Base-by-base conservation (phyloP, 805 yeast species). In the Scheffersomyces amazonensis region DNA sequence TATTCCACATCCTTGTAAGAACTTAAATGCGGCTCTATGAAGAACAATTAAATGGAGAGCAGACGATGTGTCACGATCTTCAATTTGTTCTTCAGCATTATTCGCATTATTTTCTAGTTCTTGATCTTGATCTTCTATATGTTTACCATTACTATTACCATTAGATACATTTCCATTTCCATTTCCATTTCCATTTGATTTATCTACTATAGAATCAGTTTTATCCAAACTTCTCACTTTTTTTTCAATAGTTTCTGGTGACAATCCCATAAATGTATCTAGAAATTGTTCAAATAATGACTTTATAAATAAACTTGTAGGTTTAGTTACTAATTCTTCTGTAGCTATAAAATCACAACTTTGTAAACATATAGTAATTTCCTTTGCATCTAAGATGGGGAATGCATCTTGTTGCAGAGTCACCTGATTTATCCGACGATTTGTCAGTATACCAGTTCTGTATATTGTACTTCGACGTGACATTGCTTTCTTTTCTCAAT, bases 1-100 rank as follows among this genome's bases (percentile, higher is more conserved):
- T 2, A 89, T 76, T 0, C 96, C 96, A 53, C 91, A 81, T 41
- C 75, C 81, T 32, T 72, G 71, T 46, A 87, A 69, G 56, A 87
- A 84, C 51, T 71, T 73, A 54, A 70, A 73, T 47, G 85, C 73
- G 5, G 78, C 76, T 36, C 80, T 62, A 42, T 81, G 85, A 18
- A 83, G 60, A 2, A 78, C 77, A 15, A 84, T 62, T 10, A 80
- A 59, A 39, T 66, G 64, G 49, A 81, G 54, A 5, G 81, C 64
- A 38, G 57, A 41, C 17, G 52, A 41, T 4, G 62, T 56, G 37
- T 59, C 64, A 12, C 56, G 62, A 7, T 60, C 69, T 4, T 64
- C 66, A n/a, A n/a, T n/a, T n/a, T n/a, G n/a, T 1, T 52, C 53
- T 6, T 48, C 56, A 19, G 55, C 62, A 1, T 46, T 38, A 20